Percentiles rank a stretch among this genome's conserved stretches.
These are phyloP conservation scores for Closterium sp. DNA, from an alignment of 139 green algal genomes.

Conservation along the genomic window DNA sequence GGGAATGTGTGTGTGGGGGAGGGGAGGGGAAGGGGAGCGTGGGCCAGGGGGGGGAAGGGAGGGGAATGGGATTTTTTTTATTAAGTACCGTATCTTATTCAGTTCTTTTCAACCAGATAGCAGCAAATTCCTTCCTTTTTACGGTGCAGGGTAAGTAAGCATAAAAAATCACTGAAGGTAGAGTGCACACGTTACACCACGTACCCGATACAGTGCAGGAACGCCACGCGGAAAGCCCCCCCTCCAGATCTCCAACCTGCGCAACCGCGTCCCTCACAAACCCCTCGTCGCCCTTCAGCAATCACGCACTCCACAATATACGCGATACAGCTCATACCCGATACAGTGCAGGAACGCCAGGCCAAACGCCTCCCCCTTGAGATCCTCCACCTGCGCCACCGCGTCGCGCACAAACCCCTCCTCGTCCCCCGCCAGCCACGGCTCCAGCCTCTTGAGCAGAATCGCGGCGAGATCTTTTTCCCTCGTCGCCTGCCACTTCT, in stretches of 20 bases:
- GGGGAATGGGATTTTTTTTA: no score
- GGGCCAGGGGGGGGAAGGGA: no score
- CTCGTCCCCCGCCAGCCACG: conserved; percentile 32
- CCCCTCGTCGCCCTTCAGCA: no score
- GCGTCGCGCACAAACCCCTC: conserved; percentile 42
- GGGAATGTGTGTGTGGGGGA: no score
- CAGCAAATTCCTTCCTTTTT: background rate
- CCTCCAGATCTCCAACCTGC: no score
- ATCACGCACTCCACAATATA: no score
- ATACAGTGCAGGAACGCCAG: conserved; percentile 27
- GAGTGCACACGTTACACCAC: background rate
- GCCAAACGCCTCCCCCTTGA: conserved; percentile 28
- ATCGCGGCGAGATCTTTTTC: conserved; percentile 24
- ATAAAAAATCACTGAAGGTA: background rate
- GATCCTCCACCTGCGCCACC: conserved; percentile 30
- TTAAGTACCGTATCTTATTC: no score
- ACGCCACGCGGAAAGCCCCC: no score
- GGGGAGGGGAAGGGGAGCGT: no score
- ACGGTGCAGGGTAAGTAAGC: background rate
- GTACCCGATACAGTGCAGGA: background rate
- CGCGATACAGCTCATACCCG: no score
- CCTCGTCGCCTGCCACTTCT: conserved; percentile 22
- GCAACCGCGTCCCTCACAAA: no score
- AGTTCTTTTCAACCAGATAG: background rate
- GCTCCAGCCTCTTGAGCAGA: conserved; percentile 20